Evolutionary conservation across 1,139 yeast species (phyloP).

Genomic region (Saccharomyces hybrid): DNA sequence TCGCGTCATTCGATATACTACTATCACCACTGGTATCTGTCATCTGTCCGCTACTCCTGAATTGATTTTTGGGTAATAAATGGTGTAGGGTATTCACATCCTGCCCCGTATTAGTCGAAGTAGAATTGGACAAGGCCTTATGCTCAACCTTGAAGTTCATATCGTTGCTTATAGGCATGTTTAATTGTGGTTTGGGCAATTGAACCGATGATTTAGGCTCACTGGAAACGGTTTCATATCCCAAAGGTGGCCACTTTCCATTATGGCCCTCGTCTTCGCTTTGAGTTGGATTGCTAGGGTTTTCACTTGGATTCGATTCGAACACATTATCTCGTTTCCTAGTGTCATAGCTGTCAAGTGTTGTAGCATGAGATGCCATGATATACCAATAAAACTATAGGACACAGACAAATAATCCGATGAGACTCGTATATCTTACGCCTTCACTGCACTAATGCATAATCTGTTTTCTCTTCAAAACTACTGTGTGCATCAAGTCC

Average conservation of each 20-base stretch:
- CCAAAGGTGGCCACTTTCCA: not conserved
- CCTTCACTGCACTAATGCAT: not conserved
- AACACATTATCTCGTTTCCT: not conserved
- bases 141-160: not conserved
- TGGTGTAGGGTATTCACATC: not conserved
- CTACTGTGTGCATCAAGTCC: not conserved
- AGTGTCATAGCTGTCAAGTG: not conserved
- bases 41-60: not conserved
- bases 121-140: not conserved
- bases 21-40: not conserved
- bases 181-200: not conserved
- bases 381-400: not conserved
- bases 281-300: not conserved
- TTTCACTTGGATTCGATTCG: not conserved
- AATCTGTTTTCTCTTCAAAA: not conserved
- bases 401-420: not conserved
- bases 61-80: not conserved
- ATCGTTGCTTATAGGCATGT: not conserved
- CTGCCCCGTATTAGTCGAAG: not conserved
- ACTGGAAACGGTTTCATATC: not conserved
- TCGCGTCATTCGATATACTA: not conserved
- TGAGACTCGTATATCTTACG: not conserved
- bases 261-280: not conserved
- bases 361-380: not conserved
- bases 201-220: not conserved